These are phyloP conservation scores for Castanopsis chinensis DNA, from an alignment of 306 rosid species.

Conservation along the genomic window DNA sequence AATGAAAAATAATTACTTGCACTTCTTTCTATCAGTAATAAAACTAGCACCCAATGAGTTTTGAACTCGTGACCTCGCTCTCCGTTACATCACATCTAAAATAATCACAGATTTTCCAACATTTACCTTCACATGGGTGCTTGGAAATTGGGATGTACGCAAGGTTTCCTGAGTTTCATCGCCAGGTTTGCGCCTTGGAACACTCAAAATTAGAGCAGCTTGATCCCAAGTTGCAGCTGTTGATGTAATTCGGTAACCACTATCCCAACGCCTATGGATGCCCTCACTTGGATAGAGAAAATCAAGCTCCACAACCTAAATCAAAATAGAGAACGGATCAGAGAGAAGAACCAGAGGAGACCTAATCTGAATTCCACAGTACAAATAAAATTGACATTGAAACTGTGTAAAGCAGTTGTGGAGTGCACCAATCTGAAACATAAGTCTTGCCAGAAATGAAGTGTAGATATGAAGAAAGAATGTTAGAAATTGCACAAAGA, in stretches of 20 bases:
- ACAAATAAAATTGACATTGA: not conserved
- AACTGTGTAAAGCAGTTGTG: not conserved
- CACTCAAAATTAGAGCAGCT: conserved; percentile 89
- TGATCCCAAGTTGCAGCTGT: conserved; percentile 96
- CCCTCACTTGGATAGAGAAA: conserved; percentile 99
- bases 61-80: not conserved
- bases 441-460: too few species aligned
- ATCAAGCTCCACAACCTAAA: conserved; percentile 94
- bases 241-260: conserved; percentile 85
- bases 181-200: conserved; percentile 77
- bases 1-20: too few species aligned
- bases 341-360: not conserved
- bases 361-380: not conserved
- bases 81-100: not conserved
- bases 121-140: conserved; percentile 91
- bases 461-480: not conserved
- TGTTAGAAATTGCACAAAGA: not conserved
- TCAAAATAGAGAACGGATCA: not conserved
- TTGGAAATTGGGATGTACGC: conserved; percentile 90
- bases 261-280: conserved; percentile 93
- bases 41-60: too few species aligned
- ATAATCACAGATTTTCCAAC: not conserved
- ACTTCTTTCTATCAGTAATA: not conserved
- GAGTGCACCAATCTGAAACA: not conserved
- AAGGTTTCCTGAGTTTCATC: conserved; percentile 98